Conservation (phyloP, 192 early-diverging fungal species). For the Gigaspora rosea region DNA sequence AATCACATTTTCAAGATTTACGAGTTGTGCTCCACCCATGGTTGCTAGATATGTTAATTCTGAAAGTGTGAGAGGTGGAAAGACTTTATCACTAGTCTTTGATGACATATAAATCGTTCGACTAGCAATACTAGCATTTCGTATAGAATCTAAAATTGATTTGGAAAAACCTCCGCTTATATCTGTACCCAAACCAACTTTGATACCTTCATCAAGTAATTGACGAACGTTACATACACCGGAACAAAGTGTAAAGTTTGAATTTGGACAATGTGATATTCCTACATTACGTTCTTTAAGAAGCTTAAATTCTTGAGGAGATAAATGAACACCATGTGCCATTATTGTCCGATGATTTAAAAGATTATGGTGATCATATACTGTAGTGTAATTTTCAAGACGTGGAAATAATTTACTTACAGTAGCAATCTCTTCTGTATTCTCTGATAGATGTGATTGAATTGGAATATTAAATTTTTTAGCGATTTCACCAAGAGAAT, state of each 20-base stretch:
- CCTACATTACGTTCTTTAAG: constrained; percentile 67
- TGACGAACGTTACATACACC: constrained; percentile 82
- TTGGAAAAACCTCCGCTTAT: constrained; percentile 87
- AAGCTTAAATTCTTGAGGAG: constrained; percentile 67
- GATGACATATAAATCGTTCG: constrained; percentile 52
- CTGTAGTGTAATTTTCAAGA: constrained; percentile 66
- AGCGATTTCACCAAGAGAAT: constrained; percentile 71
- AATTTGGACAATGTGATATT: constrained; percentile 90
- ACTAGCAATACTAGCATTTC: constrained; percentile 74
- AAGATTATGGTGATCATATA: constrained; percentile 77
- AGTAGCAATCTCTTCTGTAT: constrained; percentile 74
- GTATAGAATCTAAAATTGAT: constrained; percentile 85
- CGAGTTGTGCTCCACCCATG: constrained; percentile 82
- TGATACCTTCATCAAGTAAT: constrained; percentile 69
- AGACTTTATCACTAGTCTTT: constrained; percentile 31
- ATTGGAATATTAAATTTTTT: constrained; percentile 74
- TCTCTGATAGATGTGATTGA: constrained; percentile 93
- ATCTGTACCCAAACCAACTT: constrained; percentile 94
- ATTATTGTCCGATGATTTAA: constrained; percentile 77
- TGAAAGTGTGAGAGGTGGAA: constrained; percentile 57
- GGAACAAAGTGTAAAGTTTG: constrained; percentile 83
- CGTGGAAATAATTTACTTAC: constrained; percentile 76
- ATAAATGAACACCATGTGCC: constrained; percentile 93
- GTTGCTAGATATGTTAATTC: constrained; percentile 90
- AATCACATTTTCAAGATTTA: constrained; percentile 68